Conservation (phyloP, 2,329 filamentous ascomycete species). For the Neoarthrinium moseri region DNA sequence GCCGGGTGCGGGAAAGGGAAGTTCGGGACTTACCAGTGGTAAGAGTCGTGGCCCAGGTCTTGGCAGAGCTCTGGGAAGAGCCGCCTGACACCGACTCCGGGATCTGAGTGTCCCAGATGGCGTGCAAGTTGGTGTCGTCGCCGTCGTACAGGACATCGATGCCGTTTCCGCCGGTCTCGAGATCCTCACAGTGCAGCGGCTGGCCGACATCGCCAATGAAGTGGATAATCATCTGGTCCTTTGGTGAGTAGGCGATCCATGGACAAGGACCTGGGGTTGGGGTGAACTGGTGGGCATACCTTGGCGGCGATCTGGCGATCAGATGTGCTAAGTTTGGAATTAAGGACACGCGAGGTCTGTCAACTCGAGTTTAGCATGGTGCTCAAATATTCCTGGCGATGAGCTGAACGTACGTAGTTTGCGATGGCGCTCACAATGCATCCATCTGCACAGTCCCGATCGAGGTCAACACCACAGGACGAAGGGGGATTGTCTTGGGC, state of each 20-base stretch:
- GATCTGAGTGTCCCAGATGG: constrained; percentile 61
- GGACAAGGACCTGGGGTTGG: too few species aligned
- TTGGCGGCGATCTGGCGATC: constrained; percentile 36
- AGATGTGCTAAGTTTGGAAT: constrained; percentile 22
- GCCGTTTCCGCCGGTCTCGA: constrained; percentile 54
- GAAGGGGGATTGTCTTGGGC: constrained; percentile 61
- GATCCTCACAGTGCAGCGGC: constrained; percentile 52
- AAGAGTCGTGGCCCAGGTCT: constrained; percentile 36
- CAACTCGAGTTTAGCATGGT: too few species aligned
- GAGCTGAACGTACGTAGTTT: constrained; percentile 28
- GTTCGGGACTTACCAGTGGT: constrained; percentile 25
- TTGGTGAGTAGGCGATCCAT: too few species aligned
- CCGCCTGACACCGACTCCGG: constrained; percentile 43
- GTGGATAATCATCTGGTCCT: constrained; percentile 32
- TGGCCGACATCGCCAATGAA: constrained; percentile 58
- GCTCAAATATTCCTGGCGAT: too few species aligned
- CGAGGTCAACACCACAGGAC: constrained; percentile 55
- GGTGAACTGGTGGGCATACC: constrained; percentile 21
- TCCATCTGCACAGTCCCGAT: constrained; percentile 61
- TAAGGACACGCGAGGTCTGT: constrained; percentile 25
- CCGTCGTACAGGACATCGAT: constrained; percentile 53
- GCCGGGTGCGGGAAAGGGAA: too few species aligned
- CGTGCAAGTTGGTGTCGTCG: constrained; percentile 55
- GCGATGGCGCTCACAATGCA: constrained; percentile 58
- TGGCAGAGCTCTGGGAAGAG: constrained; percentile 30